These are phyloP conservation scores for Periglandula ipomoeae DNA, from an alignment of 2,329 filamentous ascomycete species.

Conservation along the genomic window DNA sequence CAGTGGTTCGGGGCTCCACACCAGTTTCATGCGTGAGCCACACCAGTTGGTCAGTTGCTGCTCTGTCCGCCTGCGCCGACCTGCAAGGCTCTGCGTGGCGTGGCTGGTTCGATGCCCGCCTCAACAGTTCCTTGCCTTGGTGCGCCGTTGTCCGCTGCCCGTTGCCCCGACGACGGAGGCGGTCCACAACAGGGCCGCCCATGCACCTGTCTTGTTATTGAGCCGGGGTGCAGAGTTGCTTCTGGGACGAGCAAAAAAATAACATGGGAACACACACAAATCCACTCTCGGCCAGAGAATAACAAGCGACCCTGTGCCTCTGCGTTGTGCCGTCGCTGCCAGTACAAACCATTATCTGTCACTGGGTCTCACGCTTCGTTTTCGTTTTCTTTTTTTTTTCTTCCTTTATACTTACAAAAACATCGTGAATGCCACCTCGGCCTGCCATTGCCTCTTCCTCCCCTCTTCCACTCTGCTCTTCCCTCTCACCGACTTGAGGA, in stretches of 20 bases:
- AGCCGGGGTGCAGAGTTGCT: neutral
- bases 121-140: too few relatives aligned
- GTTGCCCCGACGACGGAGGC: conserved; percentile 15
- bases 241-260: neutral
- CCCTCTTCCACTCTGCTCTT: neutral
- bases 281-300: conserved; percentile 1
- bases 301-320: conserved; percentile 12
- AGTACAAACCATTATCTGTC: neutral
- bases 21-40: conserved; percentile 5
- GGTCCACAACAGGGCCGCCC: conserved; percentile 12
- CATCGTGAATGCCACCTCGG: conserved; percentile 14
- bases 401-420: conserved; percentile 21
- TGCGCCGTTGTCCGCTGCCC: neutral
- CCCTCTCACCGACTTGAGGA: neutral
- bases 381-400: neutral
- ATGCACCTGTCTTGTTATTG: neutral
- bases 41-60: neutral
- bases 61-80: neutral
- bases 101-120: too few relatives aligned
- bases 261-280: neutral
- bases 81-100: neutral
- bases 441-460: neutral
- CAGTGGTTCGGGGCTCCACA: too few relatives aligned
- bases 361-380: neutral
- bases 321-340: neutral